Evolutionary conservation across 2,329 filamentous ascomycete species (phyloP), one percentile per base, ranked within the genome.

Genomic region (Apiospora saccharicola): DNA sequence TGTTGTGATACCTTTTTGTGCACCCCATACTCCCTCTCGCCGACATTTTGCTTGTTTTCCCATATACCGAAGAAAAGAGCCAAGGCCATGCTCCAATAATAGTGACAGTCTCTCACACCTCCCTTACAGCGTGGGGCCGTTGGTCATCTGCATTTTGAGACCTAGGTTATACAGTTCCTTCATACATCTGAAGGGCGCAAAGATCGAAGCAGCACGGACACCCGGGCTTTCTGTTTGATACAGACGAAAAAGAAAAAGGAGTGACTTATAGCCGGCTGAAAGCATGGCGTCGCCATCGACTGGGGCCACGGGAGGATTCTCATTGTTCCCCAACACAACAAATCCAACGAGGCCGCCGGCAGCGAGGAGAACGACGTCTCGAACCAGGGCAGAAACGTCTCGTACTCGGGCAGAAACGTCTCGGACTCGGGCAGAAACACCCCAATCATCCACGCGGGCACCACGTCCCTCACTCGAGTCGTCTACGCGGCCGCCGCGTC

Each of bases 311-410:
- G 86, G 85, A 78, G 85, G 86, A 73, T 89, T 90, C 80, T 90
- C 88, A 73, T 85, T 90, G 73, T 90, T 90, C 76, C 88, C 88
- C 41, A 90, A 83, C 75, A 84, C 87, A 30, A 84, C 87, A 30
- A 86, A 80, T 75, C 46, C 72, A 14, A 77, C 78, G 64, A 83
- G 83, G 72, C 82, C 85, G 72, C 82, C 85, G 26, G 82, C 84
- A 69, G 82, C 84, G 34, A 80, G 86, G 74, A 86, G 82, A 73
- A 84, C 85, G 68, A 82, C 82, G 1, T 80, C 84, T n/a, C 75
- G 75, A 68, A 76, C 79, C 44, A 79, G 78, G 67, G 74, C 76
- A 61, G 74, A 70, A 19, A 82, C 82, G 1, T 80, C 84, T n/a
- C 75, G 75, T 68, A 76, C 79, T 47, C 79, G 78, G 67, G 74